phyloP scores from a whole-genome alignment of 805 yeast genomes.

The Lipomyces spencermartinsiae region DNA sequence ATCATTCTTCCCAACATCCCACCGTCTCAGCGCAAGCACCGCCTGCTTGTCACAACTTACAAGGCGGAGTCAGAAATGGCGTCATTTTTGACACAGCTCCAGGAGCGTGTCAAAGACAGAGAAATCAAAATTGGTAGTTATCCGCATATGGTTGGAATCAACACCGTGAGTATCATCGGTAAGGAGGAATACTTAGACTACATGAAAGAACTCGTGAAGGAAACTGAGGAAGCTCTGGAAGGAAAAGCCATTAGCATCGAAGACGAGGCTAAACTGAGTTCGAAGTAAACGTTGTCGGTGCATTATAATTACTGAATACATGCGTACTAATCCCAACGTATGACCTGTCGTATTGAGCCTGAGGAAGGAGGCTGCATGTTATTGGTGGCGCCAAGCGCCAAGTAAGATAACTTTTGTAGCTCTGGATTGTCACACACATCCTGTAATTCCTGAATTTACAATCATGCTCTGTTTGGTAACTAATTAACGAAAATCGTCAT shows the following conservation, averaged over 20 bases:
- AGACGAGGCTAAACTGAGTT: slow-evolving; percentile 54
- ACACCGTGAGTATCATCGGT: slow-evolving; percentile 79
- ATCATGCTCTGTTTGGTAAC: too few species aligned
- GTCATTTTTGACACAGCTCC: slow-evolving; percentile 61
- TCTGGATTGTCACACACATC: not conserved
- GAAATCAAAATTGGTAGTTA: slow-evolving; percentile 82
- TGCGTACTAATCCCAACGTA: not conserved
- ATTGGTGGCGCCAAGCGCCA: too few species aligned
- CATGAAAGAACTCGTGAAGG: slow-evolving; percentile 55
- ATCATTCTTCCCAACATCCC: slow-evolving; percentile 49
- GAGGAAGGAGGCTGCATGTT: too few species aligned
- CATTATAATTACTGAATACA: not conserved
- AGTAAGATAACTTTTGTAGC: not conserved
- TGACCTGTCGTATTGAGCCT: not conserved
- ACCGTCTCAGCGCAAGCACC: slow-evolving; percentile 44
- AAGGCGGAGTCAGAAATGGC: slow-evolving; percentile 73
- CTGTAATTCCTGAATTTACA: not conserved
- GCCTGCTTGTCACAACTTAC: slow-evolving; percentile 68
- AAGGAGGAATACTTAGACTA: slow-evolving; percentile 49
- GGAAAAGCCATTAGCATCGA: slow-evolving; percentile 65
- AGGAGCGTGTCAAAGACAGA: slow-evolving; percentile 49
- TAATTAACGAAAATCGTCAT: too few species aligned
- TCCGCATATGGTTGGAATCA: slow-evolving; percentile 73
- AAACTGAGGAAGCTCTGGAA: slow-evolving; percentile 54
- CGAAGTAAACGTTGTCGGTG: not conserved